phyloP scores from a whole-genome alignment of 768 basidiomycete species.

The Lentinula raphanica region DNA sequence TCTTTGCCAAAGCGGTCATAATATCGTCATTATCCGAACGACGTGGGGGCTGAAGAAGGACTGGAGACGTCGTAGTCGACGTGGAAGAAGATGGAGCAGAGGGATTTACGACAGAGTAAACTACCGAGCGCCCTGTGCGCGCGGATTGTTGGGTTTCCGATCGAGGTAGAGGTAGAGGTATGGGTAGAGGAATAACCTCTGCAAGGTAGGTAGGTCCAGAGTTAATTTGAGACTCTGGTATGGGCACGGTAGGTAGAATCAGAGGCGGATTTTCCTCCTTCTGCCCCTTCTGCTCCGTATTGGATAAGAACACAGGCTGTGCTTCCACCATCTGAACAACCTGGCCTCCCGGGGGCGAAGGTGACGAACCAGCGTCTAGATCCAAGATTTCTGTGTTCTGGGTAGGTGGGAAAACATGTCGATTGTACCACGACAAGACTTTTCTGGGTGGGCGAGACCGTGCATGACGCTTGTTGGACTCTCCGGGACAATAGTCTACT shows the following conservation, averaged over 20 bases:
- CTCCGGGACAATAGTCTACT: conserved; percentile 38
- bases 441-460: conserved; percentile 4
- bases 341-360: neutral
- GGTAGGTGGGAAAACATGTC: neutral
- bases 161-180: neutral
- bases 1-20: neutral
- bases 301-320: neutral
- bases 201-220: neutral
- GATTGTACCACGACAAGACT: conserved; percentile 9
- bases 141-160: conserved; percentile 1
- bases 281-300: neutral
- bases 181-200: neutral
- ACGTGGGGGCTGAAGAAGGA: neutral
- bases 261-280: conserved; percentile 1
- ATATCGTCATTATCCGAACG: neutral
- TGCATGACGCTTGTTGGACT: conserved; percentile 11
- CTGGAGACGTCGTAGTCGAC: neutral
- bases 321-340: neutral
- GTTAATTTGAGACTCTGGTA: neutral
- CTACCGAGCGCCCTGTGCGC: neutral
- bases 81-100: conserved; percentile 2
- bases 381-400: neutral
- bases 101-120: conserved; percentile 3
- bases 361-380: neutral
- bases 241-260: neutral